Conservation (phyloP, 169 alveolate genomes). For the Eimeria maxima region DNA sequence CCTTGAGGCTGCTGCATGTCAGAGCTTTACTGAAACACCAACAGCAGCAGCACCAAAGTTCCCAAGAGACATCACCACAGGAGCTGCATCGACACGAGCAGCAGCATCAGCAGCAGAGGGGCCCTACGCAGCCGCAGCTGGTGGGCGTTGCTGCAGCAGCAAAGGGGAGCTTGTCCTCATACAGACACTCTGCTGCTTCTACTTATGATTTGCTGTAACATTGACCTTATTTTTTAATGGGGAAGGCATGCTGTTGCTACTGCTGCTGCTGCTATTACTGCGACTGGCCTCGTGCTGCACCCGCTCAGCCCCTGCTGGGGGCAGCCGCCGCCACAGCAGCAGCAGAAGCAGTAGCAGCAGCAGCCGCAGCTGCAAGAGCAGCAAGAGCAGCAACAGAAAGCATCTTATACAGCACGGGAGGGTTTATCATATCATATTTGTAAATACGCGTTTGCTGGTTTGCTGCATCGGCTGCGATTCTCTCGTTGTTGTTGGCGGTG, state of each 20-base stretch:
- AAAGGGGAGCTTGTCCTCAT: too few relatives aligned
- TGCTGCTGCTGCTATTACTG: slow-evolving; percentile 10
- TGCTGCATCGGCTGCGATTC: background rate
- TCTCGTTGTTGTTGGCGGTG: background rate
- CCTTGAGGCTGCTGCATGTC: background rate
- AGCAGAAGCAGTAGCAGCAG: slow-evolving; percentile 38
- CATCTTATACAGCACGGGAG: background rate
- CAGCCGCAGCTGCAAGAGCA: slow-evolving; percentile 17
- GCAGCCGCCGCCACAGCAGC: slow-evolving; percentile 11
- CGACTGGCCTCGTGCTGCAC: slow-evolving; percentile 11
- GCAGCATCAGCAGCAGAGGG: slow-evolving; percentile 20
- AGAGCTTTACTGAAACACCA: background rate
- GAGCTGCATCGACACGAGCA: background rate
- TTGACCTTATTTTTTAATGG: background rate
- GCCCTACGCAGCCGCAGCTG: background rate
- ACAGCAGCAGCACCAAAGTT: background rate
- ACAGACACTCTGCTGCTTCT: background rate
- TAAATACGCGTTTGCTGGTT: background rate
- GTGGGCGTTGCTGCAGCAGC: background rate
- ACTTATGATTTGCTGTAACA: background rate
- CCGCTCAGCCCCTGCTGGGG: slow-evolving; percentile 61
- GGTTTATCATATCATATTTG: background rate
- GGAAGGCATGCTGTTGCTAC: slow-evolving; percentile 13
- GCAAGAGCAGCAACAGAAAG: background rate
- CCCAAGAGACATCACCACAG: background rate